Evolutionary conservation across 805 yeast species (phyloP), one percentile per base, ranked within the genome.

Genomic region (Candida multigemmis): DNA sequence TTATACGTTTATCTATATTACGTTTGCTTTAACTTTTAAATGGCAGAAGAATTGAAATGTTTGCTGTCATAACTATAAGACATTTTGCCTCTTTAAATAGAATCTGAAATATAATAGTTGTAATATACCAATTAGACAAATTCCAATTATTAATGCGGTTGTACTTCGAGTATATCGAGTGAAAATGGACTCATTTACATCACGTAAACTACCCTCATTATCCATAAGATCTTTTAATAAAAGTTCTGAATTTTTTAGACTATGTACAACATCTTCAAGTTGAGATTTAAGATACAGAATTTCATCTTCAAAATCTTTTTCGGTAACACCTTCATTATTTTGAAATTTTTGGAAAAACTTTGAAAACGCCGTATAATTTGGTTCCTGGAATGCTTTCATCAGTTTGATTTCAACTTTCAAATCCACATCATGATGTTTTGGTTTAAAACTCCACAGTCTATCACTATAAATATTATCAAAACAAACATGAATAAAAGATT

Each of bases 401-500:
- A 53, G 53, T 33, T 59, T 50, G 24, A 61, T 49, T 25, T 53
- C 50, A 12, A 61, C 63, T 10, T 28, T 37, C 19, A 61, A 24
- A 30, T 53, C 53, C 9, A 61, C 42, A 21, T 61, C 65, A 19
- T 49, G 41, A 4, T 41, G 16, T 14, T 33, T 33, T 5, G 64
- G 60, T 11, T 42, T 40, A 35, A 57, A 61, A 12, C 64, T 53
- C 66, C 66, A 61, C 6, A 64, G 56, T 33, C 54, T 52, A 37
- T 61, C 68, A 22, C 36, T 41, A 40, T 52, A 61, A 16, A 60
- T 27, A 35, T 61, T 61, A 39, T 61, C 67, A 40, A 61, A 61
- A 35, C 68, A 61, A 11, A 61, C 42, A 35, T 56, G 46, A 12
- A 61, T 46, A 20, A 44, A 38, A 6, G 54, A 51, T 27, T 43